Percentiles rank a stretch among this genome's conserved stretches.
Evolutionary conservation across 306 rosid species (phyloP).

Genomic region (Parietaria judaica): DNA sequence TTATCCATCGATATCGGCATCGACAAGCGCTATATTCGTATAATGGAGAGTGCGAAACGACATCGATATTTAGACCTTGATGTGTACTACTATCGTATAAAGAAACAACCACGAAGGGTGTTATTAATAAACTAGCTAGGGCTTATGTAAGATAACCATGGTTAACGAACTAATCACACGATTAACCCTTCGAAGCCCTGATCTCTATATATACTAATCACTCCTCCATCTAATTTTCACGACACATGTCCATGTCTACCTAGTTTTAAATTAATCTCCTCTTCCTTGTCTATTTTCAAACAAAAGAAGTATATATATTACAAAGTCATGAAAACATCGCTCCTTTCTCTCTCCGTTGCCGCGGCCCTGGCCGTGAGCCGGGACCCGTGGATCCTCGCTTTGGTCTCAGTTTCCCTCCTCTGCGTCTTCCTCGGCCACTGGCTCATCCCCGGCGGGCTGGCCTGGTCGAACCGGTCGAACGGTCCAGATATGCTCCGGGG

Average conservation of each 20-base stretch:
- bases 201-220: slow-evolving; percentile 29
- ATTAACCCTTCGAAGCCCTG: slow-evolving; percentile 9
- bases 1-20: too few species aligned
- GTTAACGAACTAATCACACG: slow-evolving; percentile 13
- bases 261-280: slow-evolving; percentile 9
- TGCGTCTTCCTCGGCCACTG: slow-evolving; percentile 35
- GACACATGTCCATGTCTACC: slow-evolving; percentile 35
- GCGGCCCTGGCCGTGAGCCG: too few species aligned
- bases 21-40: too few species aligned
- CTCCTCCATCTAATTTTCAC: slow-evolving; percentile 23
- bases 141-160: slow-evolving; percentile 6
- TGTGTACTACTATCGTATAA: too few species aligned
- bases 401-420: slow-evolving; percentile 15
- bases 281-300: slow-evolving; percentile 10
- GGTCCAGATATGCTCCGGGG: slow-evolving; percentile 22
- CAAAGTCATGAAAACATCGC: too few species aligned
- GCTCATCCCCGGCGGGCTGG: slow-evolving; percentile 75
- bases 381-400: too few species aligned
- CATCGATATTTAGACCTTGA: too few species aligned
- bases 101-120: too few species aligned
- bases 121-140: too few species aligned
- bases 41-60: too few species aligned
- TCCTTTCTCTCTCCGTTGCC: too few species aligned
- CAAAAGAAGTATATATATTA: slow-evolving; percentile 27
- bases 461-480: slow-evolving; percentile 44